Conservation (phyloP, 1,284 basidiomycete species). For the Omphalotus olearius region DNA sequence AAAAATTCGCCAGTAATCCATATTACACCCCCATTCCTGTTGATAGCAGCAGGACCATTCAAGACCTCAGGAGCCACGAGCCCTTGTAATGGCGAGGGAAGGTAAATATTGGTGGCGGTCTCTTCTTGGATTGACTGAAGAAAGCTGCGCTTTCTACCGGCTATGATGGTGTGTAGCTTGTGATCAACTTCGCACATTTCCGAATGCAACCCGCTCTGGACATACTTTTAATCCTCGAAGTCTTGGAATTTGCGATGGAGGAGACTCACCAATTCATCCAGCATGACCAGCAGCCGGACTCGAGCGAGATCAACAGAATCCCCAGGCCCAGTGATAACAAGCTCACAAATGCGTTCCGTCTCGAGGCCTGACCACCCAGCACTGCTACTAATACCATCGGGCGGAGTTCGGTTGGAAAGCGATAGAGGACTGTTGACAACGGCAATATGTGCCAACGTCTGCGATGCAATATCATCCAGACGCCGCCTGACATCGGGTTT, state of each 20-base stretch:
- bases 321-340: constrained; percentile 84
- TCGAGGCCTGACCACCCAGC: constrained; percentile 86
- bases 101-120: constrained; percentile 95
- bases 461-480: constrained; percentile 89
- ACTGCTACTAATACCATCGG: constrained; percentile 69
- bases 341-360: constrained; percentile 89
- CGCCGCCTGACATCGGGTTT: constrained; percentile 85
- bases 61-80: constrained; percentile 66
- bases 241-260: neutral
- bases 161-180: constrained; percentile 90
- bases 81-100: constrained; percentile 87
- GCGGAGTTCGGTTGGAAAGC: constrained; percentile 67
- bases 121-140: constrained; percentile 96
- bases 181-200: constrained; percentile 94
- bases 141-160: constrained; percentile 83
- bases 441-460: constrained; percentile 85
- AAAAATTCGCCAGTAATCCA: constrained; percentile 99
- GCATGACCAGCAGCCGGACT: constrained; percentile 86
- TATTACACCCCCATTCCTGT: constrained; percentile 70
- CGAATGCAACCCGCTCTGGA: constrained; percentile 81
- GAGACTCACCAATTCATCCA: constrained; percentile 84
- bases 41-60: constrained; percentile 30
- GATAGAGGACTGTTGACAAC: constrained; percentile 80
- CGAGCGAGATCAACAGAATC: constrained; percentile 92
- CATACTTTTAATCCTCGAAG: constrained; percentile 10